Base-by-base conservation (phyloP, 148 eudicot genomes). In the Tetragonia tetragonoides region DNA sequence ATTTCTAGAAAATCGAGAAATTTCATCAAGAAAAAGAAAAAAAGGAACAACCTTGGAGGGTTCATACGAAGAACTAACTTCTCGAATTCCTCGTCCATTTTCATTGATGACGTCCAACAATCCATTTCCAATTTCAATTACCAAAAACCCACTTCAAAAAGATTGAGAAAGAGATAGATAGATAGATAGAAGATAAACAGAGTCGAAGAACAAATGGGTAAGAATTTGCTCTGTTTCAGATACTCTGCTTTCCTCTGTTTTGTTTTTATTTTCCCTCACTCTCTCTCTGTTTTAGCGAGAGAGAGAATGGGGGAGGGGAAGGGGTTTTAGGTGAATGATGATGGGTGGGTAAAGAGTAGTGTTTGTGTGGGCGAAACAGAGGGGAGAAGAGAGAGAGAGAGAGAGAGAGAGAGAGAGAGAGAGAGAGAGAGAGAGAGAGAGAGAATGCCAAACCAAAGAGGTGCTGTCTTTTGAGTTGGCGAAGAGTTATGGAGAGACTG, bases 11-110 rank as follows among this genome's bases (percentile, higher is more conserved):
- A 47, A 51, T 10, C 24, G 1, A n/a, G 5, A 41, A 51, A 64
- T 8, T 61, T n/a, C 34, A 39, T 34, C 10, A 34, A 34, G 66
- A 60, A 40, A 18, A 57, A 57, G 59, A 23, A 2, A 51, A 44
- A 44, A 75, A 4, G 6, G 56, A 23, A 68, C 68, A 37, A 89
- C 96, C 92, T 89, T 24, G 97, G 95, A 44, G 98, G 98, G 80
- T 94, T 89, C 90, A 94, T 89, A 47, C 97, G 92, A 65, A 87
- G 60, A n/a, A 92, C 90, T 62, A 94, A 90, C 78, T 94, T 94
- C 82, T 89, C 89, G 68, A 90, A 92, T 86, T 94, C 98, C 37
- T 94, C 93, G 73, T 89, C 93, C 56, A 86, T 85, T 76, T 79
- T 77, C 60, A 88, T 67, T 28, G 98, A 87, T 68, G 90, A 68